Base-by-base conservation (phyloP, 1,284 basidiomycete species). In the Puccinia brachypodii region DNA sequence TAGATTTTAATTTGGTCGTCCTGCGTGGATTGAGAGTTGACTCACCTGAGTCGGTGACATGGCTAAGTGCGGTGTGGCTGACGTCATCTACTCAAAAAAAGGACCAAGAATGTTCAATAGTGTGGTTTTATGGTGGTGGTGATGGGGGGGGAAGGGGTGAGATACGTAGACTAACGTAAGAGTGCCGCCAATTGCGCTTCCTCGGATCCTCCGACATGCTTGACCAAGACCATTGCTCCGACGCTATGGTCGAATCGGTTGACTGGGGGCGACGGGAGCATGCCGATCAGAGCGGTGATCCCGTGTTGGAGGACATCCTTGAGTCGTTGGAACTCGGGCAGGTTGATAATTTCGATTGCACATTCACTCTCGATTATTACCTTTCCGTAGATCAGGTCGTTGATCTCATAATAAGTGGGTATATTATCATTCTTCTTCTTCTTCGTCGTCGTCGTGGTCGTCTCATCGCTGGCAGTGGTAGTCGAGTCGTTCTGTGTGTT, bases 101-200 rank as follows among this genome's bases (percentile, higher is more conserved):
- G 9, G n/a, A n/a, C n/a, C 13, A 6, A n/a, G n/a, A 19, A 25
- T 62, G 25, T 19, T n/a, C n/a, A n/a, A n/a, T n/a, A n/a, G n/a
- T n/a, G n/a, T n/a, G n/a, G n/a, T n/a, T n/a, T n/a, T n/a, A n/a
- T n/a, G n/a, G n/a, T n/a, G n/a, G n/a, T n/a, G n/a, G 22, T 50
- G 22, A 50, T 22, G 11, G 22, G 47, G 47, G 22, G 47, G 47
- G 13, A 1, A 42, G 36, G 31, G 8, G 36, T 40, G 62, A 22
- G 44, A 31, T 9, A 36, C 80, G 22, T 82, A 28, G 82, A 68
- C 72, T 83, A 72, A 77, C 84, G 84, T 22, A 84, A 56, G 8
- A 84, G 64, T 44, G 83, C 84, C 11, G 84, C 83, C 33, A 83
- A 69, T 56, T 84, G 84, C 19, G 83, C 83, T 81, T 84, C 84